Evolutionary conservation across 1,284 basidiomycete species (phyloP), one percentile per base, ranked within the genome.

Genomic region (Ganoderma lingzhi): DNA sequence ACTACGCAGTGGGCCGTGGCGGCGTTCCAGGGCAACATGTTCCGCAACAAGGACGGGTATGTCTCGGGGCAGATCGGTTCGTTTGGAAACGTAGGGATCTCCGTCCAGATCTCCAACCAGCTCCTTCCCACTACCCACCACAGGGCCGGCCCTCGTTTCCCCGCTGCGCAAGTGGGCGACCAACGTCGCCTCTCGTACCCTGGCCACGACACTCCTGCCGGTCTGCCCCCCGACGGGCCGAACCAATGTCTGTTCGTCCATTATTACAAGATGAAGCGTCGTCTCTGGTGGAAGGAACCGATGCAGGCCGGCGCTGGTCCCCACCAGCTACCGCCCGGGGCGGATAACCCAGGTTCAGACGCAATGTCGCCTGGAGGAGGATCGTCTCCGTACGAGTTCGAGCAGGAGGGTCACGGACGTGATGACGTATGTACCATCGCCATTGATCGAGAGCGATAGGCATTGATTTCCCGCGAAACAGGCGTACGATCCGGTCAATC

Each of bases 161-260:
- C 30, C 17, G 6, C 58, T 2, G 35, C 56, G n/a, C 42, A 12
- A 1, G 37, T 39, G 23, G 41, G 4, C 5, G 23, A 23, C 3
- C 23, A 41, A 6, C 32, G 17, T 19, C 53, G 53, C 2, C 14
- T 56, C 30, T 56, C 53, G 19, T 56, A 56, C 53, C 32, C 42
- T 41, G 58, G 58, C 42, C 42, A 39, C 28, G 44, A 63, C 10
- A 48, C 30, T 28, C 60, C 53, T 35, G 23, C 37, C 42, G 23
- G 39, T 19, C 6, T 17, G 4, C 9, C 39, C 12, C 4, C 41
- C 1, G 23, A 0, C 17, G 30, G 6, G 30, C 62, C 44, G 5
- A 30, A 73, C 32, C 74, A 75, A 51, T 75, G 74, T 44, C 48
- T 76, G 1, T 76, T 76, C 67, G 44, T 76, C 45, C 70, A 73